A percentile compares a stretch with the other conserved stretches of the same genome.
phyloP scores from a whole-genome alignment of 306 rosid genomes.

The Vicia sativa region DNA sequence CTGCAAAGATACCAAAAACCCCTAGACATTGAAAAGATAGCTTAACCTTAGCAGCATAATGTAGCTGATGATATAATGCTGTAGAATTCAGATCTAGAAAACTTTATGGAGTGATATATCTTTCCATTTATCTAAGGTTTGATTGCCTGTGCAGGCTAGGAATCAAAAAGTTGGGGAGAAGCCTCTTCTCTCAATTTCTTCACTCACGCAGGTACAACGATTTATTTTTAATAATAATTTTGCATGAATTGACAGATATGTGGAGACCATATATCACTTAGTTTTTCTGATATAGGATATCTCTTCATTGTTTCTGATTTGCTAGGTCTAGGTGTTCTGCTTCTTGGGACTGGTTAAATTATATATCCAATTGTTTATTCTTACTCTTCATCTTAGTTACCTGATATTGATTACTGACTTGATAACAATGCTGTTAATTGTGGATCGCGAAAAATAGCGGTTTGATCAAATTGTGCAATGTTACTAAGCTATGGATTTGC shows the following conservation, averaged over 20 bases:
- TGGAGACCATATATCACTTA: not conserved
- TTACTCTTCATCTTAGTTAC: slow-evolving; percentile 7
- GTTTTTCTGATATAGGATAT: slow-evolving; percentile 21
- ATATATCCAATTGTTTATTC: not conserved
- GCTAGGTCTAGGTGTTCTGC: not conserved
- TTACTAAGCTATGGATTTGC: too few relatives aligned
- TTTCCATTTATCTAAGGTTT: slow-evolving; percentile 37
- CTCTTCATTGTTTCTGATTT: slow-evolving; percentile 22
- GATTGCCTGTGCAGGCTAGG: slow-evolving; percentile 82
- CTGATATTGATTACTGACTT: slow-evolving; percentile 12
- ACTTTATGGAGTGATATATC: slow-evolving; percentile 5
- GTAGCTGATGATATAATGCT: slow-evolving; percentile 18
- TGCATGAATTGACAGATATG: slow-evolving; percentile 19
- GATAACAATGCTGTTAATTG: too few relatives aligned
- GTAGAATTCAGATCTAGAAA: slow-evolving; percentile 12
- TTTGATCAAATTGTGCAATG: too few relatives aligned
- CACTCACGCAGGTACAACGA: slow-evolving; percentile 73
- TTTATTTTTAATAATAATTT: slow-evolving; percentile 28
- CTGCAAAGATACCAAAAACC: slow-evolving; percentile 2
- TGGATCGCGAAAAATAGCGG: too few relatives aligned
- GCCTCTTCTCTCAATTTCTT: slow-evolving; percentile 90
- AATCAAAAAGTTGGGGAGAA: slow-evolving; percentile 96
- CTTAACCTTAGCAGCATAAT: slow-evolving; percentile 14
- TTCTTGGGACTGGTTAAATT: slow-evolving; percentile 32
- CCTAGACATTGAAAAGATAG: not conserved